Conservation (phyloP, 2,329 filamentous ascomycete genomes). For the Microsporum audouinii region DNA sequence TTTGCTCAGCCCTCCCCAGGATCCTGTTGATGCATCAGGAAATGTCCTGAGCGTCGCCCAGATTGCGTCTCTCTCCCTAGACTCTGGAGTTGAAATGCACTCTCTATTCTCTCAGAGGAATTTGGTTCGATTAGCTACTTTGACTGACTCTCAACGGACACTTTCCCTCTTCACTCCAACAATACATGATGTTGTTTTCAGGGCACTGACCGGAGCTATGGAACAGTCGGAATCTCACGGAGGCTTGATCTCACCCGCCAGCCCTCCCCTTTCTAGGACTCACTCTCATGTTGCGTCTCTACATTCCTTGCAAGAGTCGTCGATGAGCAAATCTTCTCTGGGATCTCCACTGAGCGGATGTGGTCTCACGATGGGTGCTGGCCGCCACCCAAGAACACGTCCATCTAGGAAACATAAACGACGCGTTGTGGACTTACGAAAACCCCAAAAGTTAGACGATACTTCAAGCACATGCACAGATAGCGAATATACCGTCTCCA, state of each 20-base stretch:
- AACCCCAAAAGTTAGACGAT: constrained; percentile 32
- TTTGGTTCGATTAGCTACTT: constrained; percentile 64
- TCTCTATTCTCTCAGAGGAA: constrained; percentile 95
- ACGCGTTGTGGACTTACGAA: constrained; percentile 38
- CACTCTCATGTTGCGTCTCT: constrained; percentile 51
- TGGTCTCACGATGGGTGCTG: constrained; percentile 30
- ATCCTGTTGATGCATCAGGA: constrained; percentile 70
- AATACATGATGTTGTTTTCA: constrained; percentile 81
- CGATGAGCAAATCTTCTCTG: constrained; percentile 45
- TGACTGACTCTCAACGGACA: constrained; percentile 82
- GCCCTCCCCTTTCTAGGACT: constrained; percentile 47
- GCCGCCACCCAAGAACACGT: constrained; percentile 36
- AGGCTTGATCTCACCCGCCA: constrained; percentile 31
- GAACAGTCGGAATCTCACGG: constrained; percentile 53
- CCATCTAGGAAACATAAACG: constrained; percentile 40
- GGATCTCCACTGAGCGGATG: constrained; percentile 29
- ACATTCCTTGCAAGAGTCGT: constrained; percentile 63
- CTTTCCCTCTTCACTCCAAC: constrained; percentile 82
- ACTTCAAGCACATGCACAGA: constrained; percentile 34
- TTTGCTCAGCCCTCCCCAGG: constrained; percentile 66
- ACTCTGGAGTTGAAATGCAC: constrained; percentile 69
- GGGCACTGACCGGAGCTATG: constrained; percentile 74
- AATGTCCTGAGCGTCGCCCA: constrained; percentile 64
- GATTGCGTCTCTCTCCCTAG: constrained; percentile 64
- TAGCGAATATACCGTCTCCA: constrained; percentile 31